Evolutionary conservation across 2,329 filamentous ascomycete genomes (phyloP).

Genomic region (Drechslerella dactyloides): DNA sequence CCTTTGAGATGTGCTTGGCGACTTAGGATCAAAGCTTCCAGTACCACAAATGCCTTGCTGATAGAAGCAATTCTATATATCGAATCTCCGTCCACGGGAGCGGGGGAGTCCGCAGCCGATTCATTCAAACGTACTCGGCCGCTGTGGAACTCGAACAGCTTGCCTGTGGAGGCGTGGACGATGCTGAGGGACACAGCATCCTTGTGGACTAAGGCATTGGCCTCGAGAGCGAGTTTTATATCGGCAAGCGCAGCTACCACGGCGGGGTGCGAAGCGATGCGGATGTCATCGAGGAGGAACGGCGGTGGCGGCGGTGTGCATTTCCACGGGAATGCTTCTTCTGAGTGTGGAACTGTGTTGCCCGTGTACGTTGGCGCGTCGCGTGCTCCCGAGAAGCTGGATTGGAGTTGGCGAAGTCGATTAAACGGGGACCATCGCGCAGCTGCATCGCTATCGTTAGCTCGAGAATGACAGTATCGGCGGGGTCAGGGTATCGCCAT

Average conservation of each 20-base stretch:
- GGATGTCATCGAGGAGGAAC: constrained; percentile 24
- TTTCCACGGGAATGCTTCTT: constrained; percentile 1
- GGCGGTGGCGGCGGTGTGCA: constrained; percentile 40
- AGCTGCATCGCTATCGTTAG: constrained; percentile 5
- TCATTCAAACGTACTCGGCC: constrained; percentile 32
- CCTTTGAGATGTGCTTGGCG: constrained; percentile 18
- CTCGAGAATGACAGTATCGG: neutral
- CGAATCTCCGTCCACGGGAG: constrained; percentile 20
- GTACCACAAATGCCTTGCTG: constrained; percentile 27
- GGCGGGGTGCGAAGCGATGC: constrained; percentile 19
- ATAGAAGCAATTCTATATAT: constrained; percentile 42
- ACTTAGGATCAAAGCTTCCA: constrained; percentile 24
- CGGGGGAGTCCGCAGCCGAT: constrained; percentile 10
- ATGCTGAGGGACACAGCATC: constrained; percentile 43
- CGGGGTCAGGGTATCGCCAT: neutral
- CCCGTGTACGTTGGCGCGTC: constrained; percentile 12
- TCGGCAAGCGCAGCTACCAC: constrained; percentile 21
- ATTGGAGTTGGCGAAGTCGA: neutral
- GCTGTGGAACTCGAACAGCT: constrained; percentile 43
- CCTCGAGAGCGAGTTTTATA: constrained; percentile 7
- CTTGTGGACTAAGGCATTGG: constrained; percentile 12
- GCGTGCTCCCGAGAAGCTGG: neutral
- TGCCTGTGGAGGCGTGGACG: constrained; percentile 38
- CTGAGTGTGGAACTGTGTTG: constrained; percentile 8
- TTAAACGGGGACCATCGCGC: neutral